Evolutionary conservation across 2,329 filamentous ascomycete species (phyloP).

Genomic region (Xylaria sp.): DNA sequence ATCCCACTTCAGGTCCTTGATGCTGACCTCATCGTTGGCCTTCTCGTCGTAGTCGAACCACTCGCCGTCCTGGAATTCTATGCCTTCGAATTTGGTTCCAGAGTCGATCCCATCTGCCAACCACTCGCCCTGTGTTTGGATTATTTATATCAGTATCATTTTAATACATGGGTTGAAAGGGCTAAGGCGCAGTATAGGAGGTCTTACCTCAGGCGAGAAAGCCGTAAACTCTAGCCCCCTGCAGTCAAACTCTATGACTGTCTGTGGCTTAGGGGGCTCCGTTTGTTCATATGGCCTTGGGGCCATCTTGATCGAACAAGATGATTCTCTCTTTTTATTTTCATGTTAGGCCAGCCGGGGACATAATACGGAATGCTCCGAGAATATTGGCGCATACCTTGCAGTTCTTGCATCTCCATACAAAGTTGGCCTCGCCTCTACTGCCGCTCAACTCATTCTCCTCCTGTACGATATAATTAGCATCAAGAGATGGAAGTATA

Average conservation of each 20-base stretch:
- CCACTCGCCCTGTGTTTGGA: constrained; percentile 76
- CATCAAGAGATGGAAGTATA: background rate
- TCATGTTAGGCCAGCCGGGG: background rate
- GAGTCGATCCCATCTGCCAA: constrained; percentile 82
- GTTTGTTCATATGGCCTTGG: constrained; percentile 73
- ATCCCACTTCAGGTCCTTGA: constrained; percentile 88
- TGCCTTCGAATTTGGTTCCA: constrained; percentile 76
- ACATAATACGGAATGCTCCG: background rate
- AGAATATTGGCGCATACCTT: constrained; percentile 64
- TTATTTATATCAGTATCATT: constrained; percentile 20
- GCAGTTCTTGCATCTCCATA: constrained; percentile 99
- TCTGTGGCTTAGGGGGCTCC: constrained; percentile 76
- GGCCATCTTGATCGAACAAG: constrained; percentile 78
- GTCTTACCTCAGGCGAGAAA: constrained; percentile 82
- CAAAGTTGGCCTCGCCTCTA: constrained; percentile 95
- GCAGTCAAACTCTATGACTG: constrained; percentile 90
- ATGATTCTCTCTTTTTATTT: constrained; percentile 73
- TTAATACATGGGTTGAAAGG: background rate
- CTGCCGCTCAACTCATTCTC: constrained; percentile 90
- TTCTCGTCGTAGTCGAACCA: constrained; percentile 99
- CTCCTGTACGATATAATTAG: constrained; percentile 64
- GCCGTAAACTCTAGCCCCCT: constrained; percentile 90
- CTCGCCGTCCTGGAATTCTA: constrained; percentile 86
- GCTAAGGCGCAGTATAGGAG: background rate
- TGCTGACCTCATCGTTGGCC: constrained; percentile 86